phyloP scores from a whole-genome alignment of 305 asterid genomes.

The Striga hermonthica region DNA sequence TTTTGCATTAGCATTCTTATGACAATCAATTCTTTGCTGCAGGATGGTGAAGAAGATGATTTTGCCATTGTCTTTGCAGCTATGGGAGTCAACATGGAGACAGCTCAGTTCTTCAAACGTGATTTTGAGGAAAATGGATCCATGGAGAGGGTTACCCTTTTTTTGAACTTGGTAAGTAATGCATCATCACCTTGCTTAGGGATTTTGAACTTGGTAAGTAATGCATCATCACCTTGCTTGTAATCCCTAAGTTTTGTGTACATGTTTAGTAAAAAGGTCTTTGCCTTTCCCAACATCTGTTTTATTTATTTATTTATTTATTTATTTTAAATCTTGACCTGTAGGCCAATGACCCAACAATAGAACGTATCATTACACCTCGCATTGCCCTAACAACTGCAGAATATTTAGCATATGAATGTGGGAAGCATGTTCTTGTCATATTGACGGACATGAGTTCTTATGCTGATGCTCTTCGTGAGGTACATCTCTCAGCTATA shows the following conservation, averaged over 20 bases:
- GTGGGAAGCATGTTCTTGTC: constrained; percentile 99
- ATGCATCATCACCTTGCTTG: no score
- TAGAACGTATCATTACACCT: constrained; percentile 93
- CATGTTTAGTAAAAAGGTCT: no score
- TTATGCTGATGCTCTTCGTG: constrained; percentile 98
- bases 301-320: no score
- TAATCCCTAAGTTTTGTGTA: no score
- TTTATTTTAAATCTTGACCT: constrained; percentile 20
- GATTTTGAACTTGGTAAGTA: no score
- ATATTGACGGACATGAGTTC: constrained; percentile 99
- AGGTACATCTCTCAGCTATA: constrained; percentile 45
- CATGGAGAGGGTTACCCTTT: constrained; percentile 97
- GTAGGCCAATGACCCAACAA: constrained; percentile 97
- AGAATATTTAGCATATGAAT: constrained; percentile 90
- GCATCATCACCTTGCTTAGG: constrained; percentile 11
- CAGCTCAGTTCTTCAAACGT: constrained; percentile 95
- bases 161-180: constrained; percentile 70
- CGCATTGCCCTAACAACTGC: constrained; percentile 98
- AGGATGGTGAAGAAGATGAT: constrained; percentile 87
- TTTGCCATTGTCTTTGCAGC: constrained; percentile 99
- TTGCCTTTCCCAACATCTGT: no score
- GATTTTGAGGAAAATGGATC: constrained; percentile 99
- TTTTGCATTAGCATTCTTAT: constrained; percentile 26
- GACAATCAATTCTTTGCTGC: constrained; percentile 31
- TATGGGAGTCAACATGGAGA: constrained; percentile 99